Percentiles rank a stretch among this genome's conserved stretches.
Evolutionary conservation across 1,284 basidiomycete genomes (phyloP).

Genomic region (Ceratobasidium papillatum): DNA sequence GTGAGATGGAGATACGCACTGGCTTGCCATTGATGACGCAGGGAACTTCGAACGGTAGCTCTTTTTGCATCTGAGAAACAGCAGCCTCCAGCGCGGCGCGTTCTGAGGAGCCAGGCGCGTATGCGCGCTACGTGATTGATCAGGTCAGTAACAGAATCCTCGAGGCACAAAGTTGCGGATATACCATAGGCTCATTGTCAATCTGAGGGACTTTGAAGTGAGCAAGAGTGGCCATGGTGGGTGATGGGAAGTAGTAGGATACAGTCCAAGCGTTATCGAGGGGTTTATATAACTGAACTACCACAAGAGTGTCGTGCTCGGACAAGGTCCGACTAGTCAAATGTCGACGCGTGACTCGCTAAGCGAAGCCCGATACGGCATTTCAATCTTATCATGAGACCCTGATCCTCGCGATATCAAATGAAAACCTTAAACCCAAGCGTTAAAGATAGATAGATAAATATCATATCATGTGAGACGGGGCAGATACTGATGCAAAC

Average conservation of each 20-base stretch:
- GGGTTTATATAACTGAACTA: constrained; percentile 4
- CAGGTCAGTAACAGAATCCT: background rate
- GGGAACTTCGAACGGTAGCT: constrained; percentile 90
- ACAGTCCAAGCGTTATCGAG: background rate
- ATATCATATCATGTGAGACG: background rate
- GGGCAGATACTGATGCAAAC: background rate
- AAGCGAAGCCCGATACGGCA: constrained; percentile 6
- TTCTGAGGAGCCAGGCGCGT: constrained; percentile 83
- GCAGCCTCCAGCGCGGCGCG: constrained; percentile 79
- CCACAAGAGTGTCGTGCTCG: constrained; percentile 4
- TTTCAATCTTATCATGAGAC: constrained; percentile 28
- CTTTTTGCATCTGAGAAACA: constrained; percentile 80
- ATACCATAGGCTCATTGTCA: constrained; percentile 92
- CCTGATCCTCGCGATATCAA: constrained; percentile 13
- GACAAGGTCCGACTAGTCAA: constrained; percentile 36
- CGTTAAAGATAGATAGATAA: background rate
- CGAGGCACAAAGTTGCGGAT: constrained; percentile 46
- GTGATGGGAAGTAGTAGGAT: constrained; percentile 2
- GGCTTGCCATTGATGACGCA: constrained; percentile 91
- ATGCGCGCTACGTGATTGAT: constrained; percentile 58
- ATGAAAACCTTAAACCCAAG: background rate
- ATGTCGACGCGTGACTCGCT: constrained; percentile 38
- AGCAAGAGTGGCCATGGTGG: constrained; percentile 69
- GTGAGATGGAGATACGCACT: constrained; percentile 58
- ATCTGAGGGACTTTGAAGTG: constrained; percentile 82